Percentiles rank a stretch among this genome's conserved stretches.
These are phyloP conservation scores for Daedalea quercina DNA, from an alignment of 768 basidiomycete species.

Conservation along the genomic window DNA sequence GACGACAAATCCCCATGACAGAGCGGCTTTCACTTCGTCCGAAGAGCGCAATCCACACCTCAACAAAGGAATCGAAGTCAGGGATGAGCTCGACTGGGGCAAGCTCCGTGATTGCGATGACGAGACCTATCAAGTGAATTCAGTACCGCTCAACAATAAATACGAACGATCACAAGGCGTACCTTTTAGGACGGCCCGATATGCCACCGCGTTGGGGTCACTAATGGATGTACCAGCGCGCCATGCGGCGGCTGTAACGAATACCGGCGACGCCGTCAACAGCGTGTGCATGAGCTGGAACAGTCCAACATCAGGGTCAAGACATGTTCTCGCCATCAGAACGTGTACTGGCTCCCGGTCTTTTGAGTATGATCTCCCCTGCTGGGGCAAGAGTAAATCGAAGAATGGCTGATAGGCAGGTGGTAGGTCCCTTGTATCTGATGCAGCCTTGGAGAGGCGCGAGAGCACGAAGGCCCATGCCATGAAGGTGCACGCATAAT, in stretches of 20 bases:
- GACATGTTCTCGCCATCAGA: conserved; percentile 51
- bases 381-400: conserved; percentile 39
- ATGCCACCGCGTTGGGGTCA: conserved; percentile 73
- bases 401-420: conserved; percentile 50
- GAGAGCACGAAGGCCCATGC: conserved; percentile 84
- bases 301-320: conserved; percentile 54
- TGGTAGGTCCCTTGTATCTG: conserved; percentile 45
- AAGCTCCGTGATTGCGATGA: conserved; percentile 70
- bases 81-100: conserved; percentile 72
- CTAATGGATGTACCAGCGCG: conserved; percentile 59
- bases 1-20: conserved; percentile 61
- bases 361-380: conserved; percentile 40
- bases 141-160: conserved; percentile 4
- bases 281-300: conserved; percentile 51
- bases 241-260: conserved; percentile 70
- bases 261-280: conserved; percentile 65
- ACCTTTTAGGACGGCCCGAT: conserved; percentile 84
- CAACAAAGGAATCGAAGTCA: conserved; percentile 62
- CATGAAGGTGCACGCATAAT: conserved; percentile 65
- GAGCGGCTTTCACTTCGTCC: conserved; percentile 65
- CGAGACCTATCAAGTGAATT: conserved; percentile 44
- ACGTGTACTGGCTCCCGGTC: conserved; percentile 49
- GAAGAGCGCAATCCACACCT: conserved; percentile 76
- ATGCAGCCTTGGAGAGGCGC: conserved; percentile 41
- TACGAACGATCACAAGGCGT: conserved; percentile 8